Conservation (phyloP, 768 basidiomycete species). For the Nidularia pulvinata region DNA sequence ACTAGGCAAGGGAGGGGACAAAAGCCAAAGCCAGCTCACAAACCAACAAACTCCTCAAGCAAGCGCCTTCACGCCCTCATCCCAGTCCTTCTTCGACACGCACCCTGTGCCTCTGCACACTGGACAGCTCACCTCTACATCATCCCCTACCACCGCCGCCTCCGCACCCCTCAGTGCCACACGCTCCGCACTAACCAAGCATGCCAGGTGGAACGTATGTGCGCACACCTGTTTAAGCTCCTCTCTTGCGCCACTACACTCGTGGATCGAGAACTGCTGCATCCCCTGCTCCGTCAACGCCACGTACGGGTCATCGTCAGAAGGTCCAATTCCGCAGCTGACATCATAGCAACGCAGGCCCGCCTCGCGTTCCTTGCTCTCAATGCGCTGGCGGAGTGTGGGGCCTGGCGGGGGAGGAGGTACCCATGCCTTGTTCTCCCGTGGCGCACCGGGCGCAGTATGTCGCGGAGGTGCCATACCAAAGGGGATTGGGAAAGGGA, state of each 20-base stretch:
- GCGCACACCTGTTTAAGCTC: constrained; percentile 39
- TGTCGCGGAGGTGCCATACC: neutral
- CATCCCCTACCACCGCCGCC: constrained; percentile 29
- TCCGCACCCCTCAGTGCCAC: constrained; percentile 63
- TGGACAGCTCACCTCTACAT: constrained; percentile 74
- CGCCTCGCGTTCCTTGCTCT: constrained; percentile 69
- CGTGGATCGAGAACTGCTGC: constrained; percentile 37
- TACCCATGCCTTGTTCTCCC: constrained; percentile 49
- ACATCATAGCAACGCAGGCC: constrained; percentile 73
- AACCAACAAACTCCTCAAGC: too few species aligned
- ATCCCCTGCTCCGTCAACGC: constrained; percentile 19
- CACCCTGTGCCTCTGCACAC: constrained; percentile 67
- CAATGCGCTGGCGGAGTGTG: constrained; percentile 73
- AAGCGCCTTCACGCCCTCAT: constrained; percentile 32
- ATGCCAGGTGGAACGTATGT: constrained; percentile 73
- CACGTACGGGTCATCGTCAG: constrained; percentile 65
- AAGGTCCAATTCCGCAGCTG: constrained; percentile 75
- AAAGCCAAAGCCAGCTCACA: too few species aligned
- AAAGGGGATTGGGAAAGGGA: neutral
- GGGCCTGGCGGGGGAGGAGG: constrained; percentile 65
- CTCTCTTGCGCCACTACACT: constrained; percentile 12
- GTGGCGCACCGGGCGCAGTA: neutral
- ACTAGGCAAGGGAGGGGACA: too few species aligned
- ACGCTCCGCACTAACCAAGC: constrained; percentile 68
- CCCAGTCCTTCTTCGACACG: constrained; percentile 64